These are phyloP conservation scores for Aquilaria agallochum DNA, from an alignment of 441 rosid species.

Conservation along the genomic window DNA sequence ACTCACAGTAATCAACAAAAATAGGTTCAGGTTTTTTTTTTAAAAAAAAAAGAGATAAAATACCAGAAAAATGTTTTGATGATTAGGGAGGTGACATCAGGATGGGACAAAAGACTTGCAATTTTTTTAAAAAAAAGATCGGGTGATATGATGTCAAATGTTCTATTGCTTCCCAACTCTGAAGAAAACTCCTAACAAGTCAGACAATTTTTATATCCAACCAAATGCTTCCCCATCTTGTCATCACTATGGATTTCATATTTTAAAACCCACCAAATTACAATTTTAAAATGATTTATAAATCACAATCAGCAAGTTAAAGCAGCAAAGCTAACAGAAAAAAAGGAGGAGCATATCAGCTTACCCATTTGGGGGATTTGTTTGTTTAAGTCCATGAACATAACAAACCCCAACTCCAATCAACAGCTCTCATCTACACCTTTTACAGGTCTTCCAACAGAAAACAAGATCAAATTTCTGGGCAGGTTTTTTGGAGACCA, in stretches of 20 bases:
- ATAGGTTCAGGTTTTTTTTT: too few species aligned
- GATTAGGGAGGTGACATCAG: slow-evolving; percentile 2
- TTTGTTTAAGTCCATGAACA: neutral
- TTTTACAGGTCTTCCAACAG: neutral
- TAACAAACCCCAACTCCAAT: slow-evolving; percentile 5
- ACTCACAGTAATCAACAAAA: too few species aligned
- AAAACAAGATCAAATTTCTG: slow-evolving; percentile 6
- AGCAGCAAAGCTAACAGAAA: slow-evolving; percentile 8
- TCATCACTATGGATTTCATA: slow-evolving; percentile 18
- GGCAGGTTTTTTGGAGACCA: neutral
- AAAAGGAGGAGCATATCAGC: neutral
- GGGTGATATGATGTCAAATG: slow-evolving; percentile 10
- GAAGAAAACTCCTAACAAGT: slow-evolving; percentile 15
- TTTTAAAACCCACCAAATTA: slow-evolving; percentile 2
- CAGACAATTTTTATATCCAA: slow-evolving; percentile 15
- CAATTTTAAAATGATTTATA: neutral
- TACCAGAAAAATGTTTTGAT: neutral
- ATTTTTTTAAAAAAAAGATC: slow-evolving; percentile 3
- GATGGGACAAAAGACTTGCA: neutral
- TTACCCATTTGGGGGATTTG: slow-evolving; percentile 4
- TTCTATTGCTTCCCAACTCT: neutral
- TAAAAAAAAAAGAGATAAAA: too few species aligned
- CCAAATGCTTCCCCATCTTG: slow-evolving; percentile 18
- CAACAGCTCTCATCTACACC: neutral
- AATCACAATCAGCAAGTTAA: neutral